A percentile compares a stretch with the other conserved stretches of the same genome.
phyloP scores from a whole-genome alignment of 2,329 filamentous ascomycete genomes.

The Trichoderma guizhouense region DNA sequence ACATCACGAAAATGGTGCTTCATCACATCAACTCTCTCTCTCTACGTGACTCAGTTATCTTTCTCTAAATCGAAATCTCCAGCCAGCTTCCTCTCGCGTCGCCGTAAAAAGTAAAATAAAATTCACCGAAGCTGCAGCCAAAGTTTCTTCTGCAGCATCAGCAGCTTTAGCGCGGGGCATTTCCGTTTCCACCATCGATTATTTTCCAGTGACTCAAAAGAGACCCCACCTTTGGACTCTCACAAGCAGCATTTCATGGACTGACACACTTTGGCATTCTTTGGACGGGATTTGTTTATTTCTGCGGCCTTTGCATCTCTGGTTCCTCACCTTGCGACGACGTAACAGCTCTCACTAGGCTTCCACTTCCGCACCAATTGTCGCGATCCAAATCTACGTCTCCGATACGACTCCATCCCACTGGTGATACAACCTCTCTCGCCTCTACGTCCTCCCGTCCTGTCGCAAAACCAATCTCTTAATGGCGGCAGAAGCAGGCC shows the following conservation, averaged over 20 bases:
- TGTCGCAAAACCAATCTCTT: not conserved
- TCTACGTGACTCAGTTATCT: not conserved
- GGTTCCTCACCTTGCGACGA: not conserved
- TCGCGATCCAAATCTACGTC: not conserved
- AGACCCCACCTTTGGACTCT: slow-evolving; percentile 17
- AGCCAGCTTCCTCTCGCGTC: not conserved
- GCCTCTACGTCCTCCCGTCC: not conserved
- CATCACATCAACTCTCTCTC: not conserved
- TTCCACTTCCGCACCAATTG: not conserved
- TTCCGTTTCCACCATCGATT: slow-evolving; percentile 20
- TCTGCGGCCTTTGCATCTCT: not conserved
- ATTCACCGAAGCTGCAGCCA: not conserved
- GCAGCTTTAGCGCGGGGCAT: slow-evolving; percentile 35
- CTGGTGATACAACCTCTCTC: not conserved
- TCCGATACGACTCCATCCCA: not conserved
- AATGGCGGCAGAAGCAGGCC: slow-evolving; percentile 35
- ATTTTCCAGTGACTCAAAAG: slow-evolving; percentile 35
- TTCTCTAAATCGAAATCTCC: not conserved
- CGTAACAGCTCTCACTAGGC: not conserved
- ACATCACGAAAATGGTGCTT: not conserved
- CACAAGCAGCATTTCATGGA: not conserved
- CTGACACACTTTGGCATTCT: not conserved
- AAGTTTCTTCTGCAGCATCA: slow-evolving; percentile 1
- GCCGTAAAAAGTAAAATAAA: not conserved
- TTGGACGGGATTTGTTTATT: not conserved